Base-by-base conservation (phyloP, 1,139 yeast genomes). In the Martiniozyma asiatica region DNA sequence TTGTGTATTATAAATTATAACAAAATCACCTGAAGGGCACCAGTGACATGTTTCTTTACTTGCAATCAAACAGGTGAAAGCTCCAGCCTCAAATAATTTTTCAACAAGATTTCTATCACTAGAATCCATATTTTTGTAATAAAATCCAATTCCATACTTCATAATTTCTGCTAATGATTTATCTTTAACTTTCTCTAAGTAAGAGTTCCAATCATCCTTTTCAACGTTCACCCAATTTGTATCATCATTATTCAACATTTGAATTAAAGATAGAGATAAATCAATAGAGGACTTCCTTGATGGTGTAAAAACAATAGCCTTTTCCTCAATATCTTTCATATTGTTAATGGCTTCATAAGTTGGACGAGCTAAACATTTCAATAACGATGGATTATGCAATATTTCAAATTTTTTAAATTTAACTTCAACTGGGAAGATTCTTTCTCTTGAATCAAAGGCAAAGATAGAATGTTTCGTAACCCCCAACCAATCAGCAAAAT, bases 401-500 rank as follows among this genome's bases (percentile, higher is more conserved):
- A 61, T 59, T 9, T 58, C 58, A 35, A 61, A 59, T 0, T 73
- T 55, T 39, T 72, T 75, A 25, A 84, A 48, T 40, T 67, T 73
- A 13, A 84, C 69, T 31, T 68, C 68, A 20, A 82, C 45, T 3
- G 77, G 72, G 26, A 57, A 50, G 15, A 63, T 59, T 34, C 92
- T 60, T 23, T 72, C 75, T 25, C 60, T 57, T 0, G 93, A 76
- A 14, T 73, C 64, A 49, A 79, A 85, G 44, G 84, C 87, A 56
- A 63, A 82, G 4, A 75, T 63, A 27, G 71, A 62, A 23, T 57
- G 61, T 20, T 68, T 59, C 2, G 53, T 38, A 20, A 80, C 75
- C 2, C 92, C 94, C 21, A 89, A 54, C 95, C 97, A 92, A 36
- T 77, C 82, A 1, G 82, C 92, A 39, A 87, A 53, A 41, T 82